Base-by-base conservation (phyloP, 768 basidiomycete species). In the Boletus eberwhitei region DNA sequence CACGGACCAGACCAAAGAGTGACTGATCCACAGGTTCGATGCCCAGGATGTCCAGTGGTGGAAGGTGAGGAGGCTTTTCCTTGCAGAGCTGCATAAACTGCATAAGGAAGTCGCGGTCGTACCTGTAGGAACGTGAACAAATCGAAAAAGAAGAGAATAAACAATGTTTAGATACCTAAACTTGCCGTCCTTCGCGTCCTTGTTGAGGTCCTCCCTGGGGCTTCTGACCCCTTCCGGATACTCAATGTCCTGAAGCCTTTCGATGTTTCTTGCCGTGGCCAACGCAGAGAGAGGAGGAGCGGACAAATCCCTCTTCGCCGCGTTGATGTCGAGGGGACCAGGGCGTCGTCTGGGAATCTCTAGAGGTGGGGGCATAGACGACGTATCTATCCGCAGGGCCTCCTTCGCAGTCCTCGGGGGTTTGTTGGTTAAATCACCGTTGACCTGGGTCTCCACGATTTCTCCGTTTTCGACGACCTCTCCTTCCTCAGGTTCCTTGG, bases 71-170 rank as follows among this genome's bases (percentile, higher is more conserved):
- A 4, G 97, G 96, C 72, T 94, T 95, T 75, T 98, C 96, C 71
- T 85, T 90, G 79, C 97, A 99, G 56, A 96, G 74, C 22, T 75
- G 73, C 90, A 97, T 94, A 76, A 99, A 99, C 69, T 99, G 96
- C 55, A 99, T 74, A 24, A 99, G 81, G 84, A 99, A 99, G 19
- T 95, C 93, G 35, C 95, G 93, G 70, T 98, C 93, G 69, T 99
- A 99, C 65, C 96, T 93, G 22, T 24, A 52, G 22, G n/a, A 50
- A 48, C 19, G 17, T 58, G 41, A 66, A 39, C 16, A 62, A 52
- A 51, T 9, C 5, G 19, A 44, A 42, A 41, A 37, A 32, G 5
- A 46, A 48, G 8, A 32, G 6, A 8, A 16, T 0, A 2, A 26
- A 8, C 16, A 3, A 36, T 17, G n/a, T 9, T 50, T 22, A 55